Base-by-base conservation (phyloP, 108 stramenopile species). In the Schizochytrium sp. region DNA sequence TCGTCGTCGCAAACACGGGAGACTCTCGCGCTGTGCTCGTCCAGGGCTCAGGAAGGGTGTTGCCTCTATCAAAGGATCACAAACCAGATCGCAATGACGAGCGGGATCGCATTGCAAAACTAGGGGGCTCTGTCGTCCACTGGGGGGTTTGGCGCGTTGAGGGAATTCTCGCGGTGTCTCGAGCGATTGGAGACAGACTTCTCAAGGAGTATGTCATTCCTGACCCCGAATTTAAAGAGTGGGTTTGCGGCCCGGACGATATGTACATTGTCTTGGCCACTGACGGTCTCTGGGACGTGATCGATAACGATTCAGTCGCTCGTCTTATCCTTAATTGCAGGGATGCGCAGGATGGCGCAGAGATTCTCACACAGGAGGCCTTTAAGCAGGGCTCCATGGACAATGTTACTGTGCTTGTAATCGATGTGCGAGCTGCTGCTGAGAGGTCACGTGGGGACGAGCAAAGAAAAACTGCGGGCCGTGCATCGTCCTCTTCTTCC, bases 251-350 rank as follows among this genome's bases (percentile, higher is more conserved):
- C 10, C 14, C 29, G 5, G 88, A 48, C 14, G 92, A 91, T 90
- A n/a, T 89, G 44, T 92, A 71, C 87, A 23, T 92, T 5, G 91
- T 92, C 19, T 72, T 92, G 34, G 92, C 90, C 43, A 90, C 90
- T 0, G 92, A 92, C 57, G 92, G 92, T 10, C 76, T 92, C 87
- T 92, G 92, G 92, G 92, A 92, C 55, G 92, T 92, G 34, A 5
- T 92, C 51, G n/a, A 58, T 5, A 90, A 89, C 43, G 53, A 90
- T 51, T 89, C 91, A 41, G 88, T 92, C 5, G 90, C 8, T n/a
- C 44, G 43, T 19, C 16, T 69, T 4, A 19, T 90, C 10, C 28
- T 45, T 8, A 57, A 29, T 18, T 55, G 44, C 8, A 29, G 10
- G 48, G n/a, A 28, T 19, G 89, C 87, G 2, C 72, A 87, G 76